These are phyloP conservation scores for Solanum gracilifrons DNA, from an alignment of 257 asterid species.

Conservation along the genomic window DNA sequence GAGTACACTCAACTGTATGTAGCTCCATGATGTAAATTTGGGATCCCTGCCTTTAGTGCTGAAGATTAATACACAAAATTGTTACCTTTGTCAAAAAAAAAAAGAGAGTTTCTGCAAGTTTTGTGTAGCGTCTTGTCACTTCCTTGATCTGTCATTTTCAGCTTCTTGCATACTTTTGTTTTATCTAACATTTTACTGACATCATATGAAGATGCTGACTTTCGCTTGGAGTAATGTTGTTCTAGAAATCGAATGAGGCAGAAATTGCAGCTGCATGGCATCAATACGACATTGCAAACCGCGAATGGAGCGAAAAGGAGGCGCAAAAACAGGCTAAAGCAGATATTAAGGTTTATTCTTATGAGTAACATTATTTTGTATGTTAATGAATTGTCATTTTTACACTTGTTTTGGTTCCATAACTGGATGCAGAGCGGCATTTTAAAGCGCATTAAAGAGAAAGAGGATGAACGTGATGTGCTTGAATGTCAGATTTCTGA, in stretches of 20 bases:
- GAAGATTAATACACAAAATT: too few relatives aligned
- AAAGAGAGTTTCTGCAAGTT: background rate
- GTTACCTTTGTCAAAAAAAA: too few relatives aligned
- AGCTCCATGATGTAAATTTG: too few relatives aligned
- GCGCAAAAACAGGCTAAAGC: slow-evolving; percentile 62
- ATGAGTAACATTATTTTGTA: background rate
- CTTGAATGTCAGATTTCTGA: slow-evolving; percentile 52
- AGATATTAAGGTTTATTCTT: slow-evolving; percentile 49
- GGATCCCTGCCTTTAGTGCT: too few relatives aligned
- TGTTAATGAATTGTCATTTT: slow-evolving; percentile 1
- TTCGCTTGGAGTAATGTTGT: slow-evolving; percentile 18
- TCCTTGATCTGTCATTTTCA: background rate
- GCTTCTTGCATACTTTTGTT: background rate
- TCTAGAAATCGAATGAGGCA: slow-evolving; percentile 49
- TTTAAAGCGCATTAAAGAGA: slow-evolving; percentile 47
- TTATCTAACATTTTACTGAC: background rate
- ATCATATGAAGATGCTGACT: slow-evolving; percentile 1
- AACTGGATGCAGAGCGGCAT: slow-evolving; percentile 36
- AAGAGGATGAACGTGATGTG: slow-evolving; percentile 49
- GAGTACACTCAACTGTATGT: too few relatives aligned
- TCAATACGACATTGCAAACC: slow-evolving; percentile 47
- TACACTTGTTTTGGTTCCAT: background rate
- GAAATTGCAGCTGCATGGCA: slow-evolving; percentile 38
- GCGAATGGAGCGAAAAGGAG: slow-evolving; percentile 48
- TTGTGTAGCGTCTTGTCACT: background rate